Evolutionary conservation across 1,139 yeast species (phyloP).

Genomic region (Pichia sp.): DNA sequence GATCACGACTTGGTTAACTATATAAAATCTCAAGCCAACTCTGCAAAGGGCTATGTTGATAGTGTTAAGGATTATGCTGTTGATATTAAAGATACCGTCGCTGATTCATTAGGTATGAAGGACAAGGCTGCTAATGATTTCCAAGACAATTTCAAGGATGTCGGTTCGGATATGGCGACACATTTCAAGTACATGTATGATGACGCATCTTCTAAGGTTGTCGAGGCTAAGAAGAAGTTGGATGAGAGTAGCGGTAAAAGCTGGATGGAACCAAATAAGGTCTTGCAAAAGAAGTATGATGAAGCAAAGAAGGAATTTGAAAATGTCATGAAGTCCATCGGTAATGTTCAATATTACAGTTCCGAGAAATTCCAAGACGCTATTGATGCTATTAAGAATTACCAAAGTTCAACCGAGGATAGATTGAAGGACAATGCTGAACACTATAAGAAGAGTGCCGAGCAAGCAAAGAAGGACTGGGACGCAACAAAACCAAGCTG

Average conservation of each 20-base stretch:
- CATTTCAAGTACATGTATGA: not conserved
- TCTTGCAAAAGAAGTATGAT: not conserved
- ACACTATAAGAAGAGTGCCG: conserved; percentile 10
- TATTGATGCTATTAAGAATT: not conserved
- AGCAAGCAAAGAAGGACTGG: conserved; percentile 11
- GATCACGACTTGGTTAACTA: conserved; percentile 5
- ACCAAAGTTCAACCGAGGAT: not conserved
- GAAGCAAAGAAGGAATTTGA: not conserved
- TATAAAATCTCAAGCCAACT: conserved; percentile 1
- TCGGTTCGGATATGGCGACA: not conserved
- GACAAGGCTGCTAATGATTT: conserved; percentile 8
- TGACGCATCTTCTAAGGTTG: not conserved
- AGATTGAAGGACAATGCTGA: conserved; percentile 1
- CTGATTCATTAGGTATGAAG: conserved; percentile 3
- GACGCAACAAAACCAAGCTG: conserved; percentile 13
- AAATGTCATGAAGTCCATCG: not conserved
- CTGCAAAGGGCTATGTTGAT: conserved; percentile 4
- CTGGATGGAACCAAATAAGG: not conserved
- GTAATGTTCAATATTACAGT: not conserved
- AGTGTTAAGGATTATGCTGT: conserved; percentile 5
- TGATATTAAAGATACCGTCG: not conserved
- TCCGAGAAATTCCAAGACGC: not conserved
- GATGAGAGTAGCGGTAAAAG: not conserved
- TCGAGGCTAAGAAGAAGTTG: not conserved
- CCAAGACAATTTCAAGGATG: too few species aligned